Evolutionary conservation across 2,329 filamentous ascomycete genomes (phyloP).

Genomic region (Fusarium sp.): DNA sequence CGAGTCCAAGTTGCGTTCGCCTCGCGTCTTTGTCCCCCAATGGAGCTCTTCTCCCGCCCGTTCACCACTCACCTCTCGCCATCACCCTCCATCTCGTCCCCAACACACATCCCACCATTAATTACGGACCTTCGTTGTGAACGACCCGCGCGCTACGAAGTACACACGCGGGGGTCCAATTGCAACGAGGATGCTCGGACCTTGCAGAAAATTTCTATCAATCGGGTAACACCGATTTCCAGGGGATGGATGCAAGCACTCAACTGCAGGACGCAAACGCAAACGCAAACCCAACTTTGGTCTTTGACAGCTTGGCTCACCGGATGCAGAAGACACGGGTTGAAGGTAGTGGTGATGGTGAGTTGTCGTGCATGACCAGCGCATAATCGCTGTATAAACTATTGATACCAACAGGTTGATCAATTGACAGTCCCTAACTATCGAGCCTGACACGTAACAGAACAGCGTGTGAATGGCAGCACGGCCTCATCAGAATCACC

Average conservation of each 20-base stretch:
- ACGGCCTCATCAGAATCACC: too few species aligned
- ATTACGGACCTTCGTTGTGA: conserved; percentile 22
- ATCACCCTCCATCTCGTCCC: conserved; percentile 33
- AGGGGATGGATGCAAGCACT: conserved; percentile 42
- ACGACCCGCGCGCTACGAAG: conserved; percentile 47
- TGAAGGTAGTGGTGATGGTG: conserved; percentile 28
- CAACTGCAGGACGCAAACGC: conserved; percentile 19
- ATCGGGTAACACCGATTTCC: conserved; percentile 35
- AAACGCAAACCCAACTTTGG: conserved; percentile 1
- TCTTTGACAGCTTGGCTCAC: conserved; percentile 20
- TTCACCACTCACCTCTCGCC: conserved; percentile 29
- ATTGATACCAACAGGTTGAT: background rate
- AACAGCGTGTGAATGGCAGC: background rate
- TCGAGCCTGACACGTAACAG: background rate
- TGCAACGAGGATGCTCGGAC: conserved; percentile 4
- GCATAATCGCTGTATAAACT: conserved; percentile 12
- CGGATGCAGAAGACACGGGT: conserved; percentile 25
- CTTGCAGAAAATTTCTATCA: conserved; percentile 25
- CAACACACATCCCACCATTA: conserved; percentile 30
- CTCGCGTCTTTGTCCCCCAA: background rate
- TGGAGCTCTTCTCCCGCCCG: conserved; percentile 12
- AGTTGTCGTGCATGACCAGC: conserved; percentile 41
- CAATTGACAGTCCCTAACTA: background rate
- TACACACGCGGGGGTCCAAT: background rate
- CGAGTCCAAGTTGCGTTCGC: background rate